Conservation (phyloP, 2,329 filamentous ascomycete genomes). For the Rasamsonia emersonii region DNA sequence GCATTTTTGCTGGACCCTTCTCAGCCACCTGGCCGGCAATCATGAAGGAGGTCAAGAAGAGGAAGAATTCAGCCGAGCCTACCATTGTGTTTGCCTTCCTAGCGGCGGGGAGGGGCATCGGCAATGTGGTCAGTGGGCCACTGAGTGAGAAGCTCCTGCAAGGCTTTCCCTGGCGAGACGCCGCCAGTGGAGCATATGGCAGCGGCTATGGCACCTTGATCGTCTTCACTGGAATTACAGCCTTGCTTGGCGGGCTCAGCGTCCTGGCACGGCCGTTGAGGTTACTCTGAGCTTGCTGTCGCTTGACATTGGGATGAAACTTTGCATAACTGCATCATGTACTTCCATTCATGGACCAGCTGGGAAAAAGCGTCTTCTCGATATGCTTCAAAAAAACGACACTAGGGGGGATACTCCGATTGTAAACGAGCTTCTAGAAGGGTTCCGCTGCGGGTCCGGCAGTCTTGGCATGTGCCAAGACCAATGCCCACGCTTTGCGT, state of each 20-base stretch:
- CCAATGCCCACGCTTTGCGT: too few species aligned
- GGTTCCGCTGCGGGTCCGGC: too few species aligned
- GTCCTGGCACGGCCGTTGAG: constrained; percentile 15
- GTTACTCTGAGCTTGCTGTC: too few species aligned
- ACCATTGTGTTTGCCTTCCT: constrained; percentile 43
- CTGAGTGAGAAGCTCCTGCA: constrained; percentile 38
- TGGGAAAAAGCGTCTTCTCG: too few species aligned
- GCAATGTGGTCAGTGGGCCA: constrained; percentile 43
- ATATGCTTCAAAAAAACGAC: too few species aligned
- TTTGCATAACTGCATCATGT: too few species aligned
- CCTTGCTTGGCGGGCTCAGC: constrained; percentile 17
- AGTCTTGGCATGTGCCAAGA: too few species aligned
- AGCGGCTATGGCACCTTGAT: constrained; percentile 20
- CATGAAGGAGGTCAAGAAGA: constrained; percentile 32
- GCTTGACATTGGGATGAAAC: too few species aligned
- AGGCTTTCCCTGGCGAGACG: constrained; percentile 13
- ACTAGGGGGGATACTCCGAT: too few species aligned
- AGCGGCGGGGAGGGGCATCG: constrained; percentile 43
- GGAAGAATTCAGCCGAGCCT: constrained; percentile 31
- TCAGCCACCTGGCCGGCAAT: constrained; percentile 39
- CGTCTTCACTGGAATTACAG: constrained; percentile 20
- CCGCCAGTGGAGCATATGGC: constrained; percentile 16
- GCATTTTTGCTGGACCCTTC: constrained; percentile 38
- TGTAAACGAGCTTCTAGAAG: too few species aligned
- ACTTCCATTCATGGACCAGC: too few species aligned